Conservation (phyloP, 352 stramenopile species). For the Saprolegnia diclina region DNA sequence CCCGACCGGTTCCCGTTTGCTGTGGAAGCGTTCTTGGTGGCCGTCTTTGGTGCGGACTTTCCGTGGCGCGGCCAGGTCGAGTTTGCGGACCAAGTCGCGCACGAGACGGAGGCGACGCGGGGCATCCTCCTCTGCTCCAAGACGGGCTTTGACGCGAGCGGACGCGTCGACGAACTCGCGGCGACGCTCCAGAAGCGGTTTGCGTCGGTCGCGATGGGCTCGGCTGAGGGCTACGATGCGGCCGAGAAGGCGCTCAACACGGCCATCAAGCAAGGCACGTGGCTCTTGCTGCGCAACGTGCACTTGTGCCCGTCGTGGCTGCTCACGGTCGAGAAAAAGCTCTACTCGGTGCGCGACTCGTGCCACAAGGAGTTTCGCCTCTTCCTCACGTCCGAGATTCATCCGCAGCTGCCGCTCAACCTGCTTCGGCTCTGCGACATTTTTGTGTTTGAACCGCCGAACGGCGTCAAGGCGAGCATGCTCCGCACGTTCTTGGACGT, state of each 20-base stretch:
- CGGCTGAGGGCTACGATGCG: slow-evolving; percentile 92
- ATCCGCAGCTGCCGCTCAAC: slow-evolving; percentile 92
- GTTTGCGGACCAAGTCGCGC: slow-evolving; percentile 88
- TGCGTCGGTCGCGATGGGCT: slow-evolving; percentile 97
- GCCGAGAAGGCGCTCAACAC: slow-evolving; percentile 93
- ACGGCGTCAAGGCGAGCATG: slow-evolving; percentile 96
- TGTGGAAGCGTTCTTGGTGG: slow-evolving; percentile 65
- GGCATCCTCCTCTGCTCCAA: slow-evolving; percentile 97
- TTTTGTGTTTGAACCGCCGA: slow-evolving; percentile 97
- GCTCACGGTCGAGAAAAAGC: slow-evolving; percentile 94
- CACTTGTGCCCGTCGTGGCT: slow-evolving; percentile 99
- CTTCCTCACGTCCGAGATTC: slow-evolving; percentile 99
- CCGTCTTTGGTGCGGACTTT: slow-evolving; percentile 89
- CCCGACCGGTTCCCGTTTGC: slow-evolving; percentile 84
- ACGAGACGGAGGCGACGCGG: slow-evolving; percentile 84
- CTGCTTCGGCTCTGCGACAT: slow-evolving; percentile 95
- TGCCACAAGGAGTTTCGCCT: slow-evolving; percentile 76
- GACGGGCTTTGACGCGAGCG: slow-evolving; percentile 96
- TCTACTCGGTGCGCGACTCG: slow-evolving; percentile 82
- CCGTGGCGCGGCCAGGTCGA: slow-evolving; percentile 94
- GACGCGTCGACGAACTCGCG: slow-evolving; percentile 94
- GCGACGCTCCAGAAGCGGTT: slow-evolving; percentile 89
- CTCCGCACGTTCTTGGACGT: slow-evolving; percentile 93
- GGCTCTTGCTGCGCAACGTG: slow-evolving; percentile 98
- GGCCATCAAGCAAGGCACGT: slow-evolving; percentile 94